A percentile compares a stretch with the other conserved stretches of the same genome.
phyloP scores from a whole-genome alignment of 208 protist genomes.

The Trypanosoma theileri region DNA sequence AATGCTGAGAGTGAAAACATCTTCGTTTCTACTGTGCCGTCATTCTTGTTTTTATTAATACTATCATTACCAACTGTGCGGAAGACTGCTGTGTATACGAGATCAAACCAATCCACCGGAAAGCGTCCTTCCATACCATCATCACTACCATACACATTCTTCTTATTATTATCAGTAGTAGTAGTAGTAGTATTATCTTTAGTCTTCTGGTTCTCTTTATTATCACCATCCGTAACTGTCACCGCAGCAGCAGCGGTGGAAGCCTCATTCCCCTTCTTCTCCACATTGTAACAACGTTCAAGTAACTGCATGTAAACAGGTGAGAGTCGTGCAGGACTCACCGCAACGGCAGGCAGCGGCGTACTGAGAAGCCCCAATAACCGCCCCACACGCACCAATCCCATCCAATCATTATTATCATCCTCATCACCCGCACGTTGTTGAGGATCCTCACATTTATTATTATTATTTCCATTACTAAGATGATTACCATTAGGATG shows the following conservation, averaged over 20 bases:
- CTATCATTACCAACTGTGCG: neutral
- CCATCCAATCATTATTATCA: neutral
- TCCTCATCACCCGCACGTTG: neutral
- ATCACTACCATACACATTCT: neutral
- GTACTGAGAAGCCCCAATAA: slow-evolving; percentile 32
- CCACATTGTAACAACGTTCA: no score
- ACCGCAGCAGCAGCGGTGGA: no score
- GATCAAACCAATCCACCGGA: slow-evolving; percentile 49
- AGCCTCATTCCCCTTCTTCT: no score
- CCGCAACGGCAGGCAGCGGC: slow-evolving; percentile 16
- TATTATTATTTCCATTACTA: slow-evolving; percentile 12
- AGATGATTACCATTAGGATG: no score
- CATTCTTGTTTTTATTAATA: neutral
- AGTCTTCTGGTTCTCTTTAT: no score
- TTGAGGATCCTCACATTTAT: no score
- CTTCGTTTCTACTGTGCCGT: slow-evolving; percentile 3
- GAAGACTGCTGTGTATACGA: slow-evolving; percentile 50
- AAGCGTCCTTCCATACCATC: slow-evolving; percentile 5
- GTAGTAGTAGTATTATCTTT: no score
- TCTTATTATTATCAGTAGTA: neutral
- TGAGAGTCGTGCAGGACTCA: slow-evolving; percentile 9
- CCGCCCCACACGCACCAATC: slow-evolving; percentile 22
- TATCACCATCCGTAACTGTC: no score
- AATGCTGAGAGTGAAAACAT: slow-evolving; percentile 30
- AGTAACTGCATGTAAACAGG: slow-evolving; percentile 23